Evolutionary conservation across 768 basidiomycete species (phyloP), one percentile per base, ranked within the genome.

Genomic region (Termitomyces sp.): DNA sequence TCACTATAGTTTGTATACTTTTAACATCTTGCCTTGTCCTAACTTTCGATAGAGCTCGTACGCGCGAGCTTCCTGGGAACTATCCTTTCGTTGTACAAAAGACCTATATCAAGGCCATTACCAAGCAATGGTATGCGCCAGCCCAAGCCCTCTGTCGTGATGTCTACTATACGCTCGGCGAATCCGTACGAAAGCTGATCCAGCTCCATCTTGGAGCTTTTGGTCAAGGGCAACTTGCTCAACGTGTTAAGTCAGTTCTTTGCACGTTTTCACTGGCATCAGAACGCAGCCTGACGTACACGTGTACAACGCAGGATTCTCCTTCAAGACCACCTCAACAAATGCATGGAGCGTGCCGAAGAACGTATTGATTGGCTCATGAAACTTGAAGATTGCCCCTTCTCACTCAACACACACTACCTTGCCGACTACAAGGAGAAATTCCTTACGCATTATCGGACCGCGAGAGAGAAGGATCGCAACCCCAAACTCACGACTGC

Each of bases 41-140:
- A 16, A 31, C 51, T 27, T 16, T 41, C 51, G 1, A 38, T 55
- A 91, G 90, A 21, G 82, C 89, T 1, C 78, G 84, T 4, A 85
- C 87, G 0, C 81, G 90, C 1, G 88, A 90, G 62, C 76, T 90
- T 0, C 88, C 87, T 0, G 84, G 81, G 14, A 78, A 80, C 58
- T 86, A 82, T 58, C 87, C 88, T 0, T 89, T 85, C 58, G 71
- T 83, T 0, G 83, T 90, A 0, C 81, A 83, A 47, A 67, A 75
- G 10, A 64, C 67, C 0, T 85, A 80, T 58, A 85, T 90, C 51
- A 53, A 63, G 2, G 56, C 67, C 0, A 66, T 83, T 34, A 75
- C 80, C 4, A 35, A 62, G 14, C 62, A 79, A 47, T 89, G 88
- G 89, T 47, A 55, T 0, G 42, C 40, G 0, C 89, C 86, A 0